Conservation (phyloP, 176 grass and related monocot genomes). For the Triticum timopheevii region DNA sequence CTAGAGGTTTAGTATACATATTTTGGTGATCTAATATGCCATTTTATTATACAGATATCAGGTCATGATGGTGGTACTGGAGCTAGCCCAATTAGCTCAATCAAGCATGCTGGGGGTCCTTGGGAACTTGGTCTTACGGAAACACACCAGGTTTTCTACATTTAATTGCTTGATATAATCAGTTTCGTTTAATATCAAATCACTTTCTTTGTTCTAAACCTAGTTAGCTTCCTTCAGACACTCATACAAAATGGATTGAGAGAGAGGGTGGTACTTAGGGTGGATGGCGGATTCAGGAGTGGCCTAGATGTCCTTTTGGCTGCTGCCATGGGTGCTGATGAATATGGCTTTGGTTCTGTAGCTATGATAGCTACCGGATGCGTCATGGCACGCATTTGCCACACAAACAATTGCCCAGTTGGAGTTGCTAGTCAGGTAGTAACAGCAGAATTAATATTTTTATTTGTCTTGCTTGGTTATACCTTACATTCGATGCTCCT, state of each 20-base stretch:
- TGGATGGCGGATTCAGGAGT: constrained; percentile 99
- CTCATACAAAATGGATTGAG: constrained; percentile 95
- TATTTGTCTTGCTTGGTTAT: constrained; percentile 29
- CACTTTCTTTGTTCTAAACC: constrained; percentile 39
- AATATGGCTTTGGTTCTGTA: constrained; percentile 99
- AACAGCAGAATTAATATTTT: constrained; percentile 33
- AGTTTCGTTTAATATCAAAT: constrained; percentile 4
- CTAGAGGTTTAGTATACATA: not conserved
- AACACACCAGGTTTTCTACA: constrained; percentile 86
- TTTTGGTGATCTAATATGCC: constrained; percentile 25
- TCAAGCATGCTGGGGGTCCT: constrained; percentile 98
- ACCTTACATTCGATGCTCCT: constrained; percentile 39
- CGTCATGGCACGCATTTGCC: constrained; percentile 99
- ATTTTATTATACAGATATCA: constrained; percentile 80
- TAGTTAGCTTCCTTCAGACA: constrained; percentile 50
- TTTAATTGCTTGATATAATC: constrained; percentile 23
- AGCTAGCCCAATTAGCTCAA: constrained; percentile 98
- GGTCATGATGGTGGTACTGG: constrained; percentile 98
- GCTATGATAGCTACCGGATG: constrained; percentile 99
- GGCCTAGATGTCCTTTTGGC: constrained; percentile 89
- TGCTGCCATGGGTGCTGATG: constrained; percentile 97
- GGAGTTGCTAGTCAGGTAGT: constrained; percentile 99
- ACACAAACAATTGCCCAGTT: constrained; percentile 99
- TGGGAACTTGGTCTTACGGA: constrained; percentile 99
- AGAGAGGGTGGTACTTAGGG: constrained; percentile 93